These are phyloP conservation scores for Aureobasidium sp. DNA, from an alignment of 2,329 filamentous ascomycete species.

Conservation along the genomic window DNA sequence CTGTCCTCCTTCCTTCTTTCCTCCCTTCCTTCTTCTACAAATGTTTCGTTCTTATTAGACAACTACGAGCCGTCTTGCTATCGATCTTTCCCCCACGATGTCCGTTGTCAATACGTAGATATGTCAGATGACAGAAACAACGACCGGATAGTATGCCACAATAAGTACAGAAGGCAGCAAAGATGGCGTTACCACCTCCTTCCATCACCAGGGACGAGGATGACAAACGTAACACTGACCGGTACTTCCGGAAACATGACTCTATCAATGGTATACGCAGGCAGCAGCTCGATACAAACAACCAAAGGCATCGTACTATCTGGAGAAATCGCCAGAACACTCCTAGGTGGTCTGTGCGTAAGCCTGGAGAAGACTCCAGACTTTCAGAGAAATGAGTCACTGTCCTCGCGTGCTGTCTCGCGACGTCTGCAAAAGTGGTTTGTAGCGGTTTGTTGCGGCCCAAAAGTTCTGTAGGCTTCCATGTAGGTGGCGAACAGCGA, in stretches of 20 bases:
- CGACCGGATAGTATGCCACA: not conserved
- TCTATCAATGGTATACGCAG: not conserved
- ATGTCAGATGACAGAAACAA: not conserved
- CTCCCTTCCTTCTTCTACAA: not conserved
- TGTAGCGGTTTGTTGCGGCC: not conserved
- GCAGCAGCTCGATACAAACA: not conserved
- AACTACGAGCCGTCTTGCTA: not conserved
- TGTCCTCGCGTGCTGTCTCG: not conserved
- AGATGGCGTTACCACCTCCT: not conserved
- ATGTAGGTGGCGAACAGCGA: slow-evolving; percentile 1
- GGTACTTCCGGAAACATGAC: not conserved
- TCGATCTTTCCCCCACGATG: not conserved
- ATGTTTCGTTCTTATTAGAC: not conserved
- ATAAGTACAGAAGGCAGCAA: not conserved
- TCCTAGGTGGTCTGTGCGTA: slow-evolving; percentile 1
- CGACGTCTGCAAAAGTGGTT: not conserved
- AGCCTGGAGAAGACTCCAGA: not conserved
- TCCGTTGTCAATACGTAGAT: not conserved
- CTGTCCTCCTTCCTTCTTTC: too few relatives aligned
- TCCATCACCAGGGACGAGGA: not conserved
- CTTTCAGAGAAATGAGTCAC: not conserved
- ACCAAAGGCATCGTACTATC: not conserved
- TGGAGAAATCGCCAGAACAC: not conserved
- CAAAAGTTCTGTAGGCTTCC: slow-evolving; percentile 8
- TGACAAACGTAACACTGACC: not conserved